Conservation (phyloP, 1,284 basidiomycete genomes). For the Cutaneotrichosporon mucoides region DNA sequence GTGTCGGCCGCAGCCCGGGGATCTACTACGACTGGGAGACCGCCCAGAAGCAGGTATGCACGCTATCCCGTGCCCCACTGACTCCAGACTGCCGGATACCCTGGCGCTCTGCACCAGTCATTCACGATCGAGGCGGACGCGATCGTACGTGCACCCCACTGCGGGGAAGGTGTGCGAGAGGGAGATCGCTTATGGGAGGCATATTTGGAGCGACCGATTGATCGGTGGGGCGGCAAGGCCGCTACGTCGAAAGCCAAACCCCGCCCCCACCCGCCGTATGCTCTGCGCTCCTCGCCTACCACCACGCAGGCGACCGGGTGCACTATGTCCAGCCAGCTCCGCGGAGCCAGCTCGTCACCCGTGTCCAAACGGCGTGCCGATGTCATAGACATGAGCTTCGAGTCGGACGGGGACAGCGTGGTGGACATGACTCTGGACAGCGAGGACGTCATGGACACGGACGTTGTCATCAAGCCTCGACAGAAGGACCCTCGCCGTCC, state of each 20-base stretch:
- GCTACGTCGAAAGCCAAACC: too few relatives aligned
- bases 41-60: background rate
- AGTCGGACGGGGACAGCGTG: background rate
- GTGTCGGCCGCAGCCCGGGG: conserved; percentile 2
- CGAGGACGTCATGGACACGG: too few relatives aligned
- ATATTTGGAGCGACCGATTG: too few relatives aligned
- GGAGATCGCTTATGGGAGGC: too few relatives aligned
- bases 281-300: too few relatives aligned
- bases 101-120: background rate
- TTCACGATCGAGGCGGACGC: background rate
- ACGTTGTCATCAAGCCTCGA: too few relatives aligned
- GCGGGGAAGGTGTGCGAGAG: too few relatives aligned
- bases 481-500: too few relatives aligned
- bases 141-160: background rate
- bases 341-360: background rate
- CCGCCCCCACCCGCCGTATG: too few relatives aligned
- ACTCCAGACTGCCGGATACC: conserved; percentile 8
- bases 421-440: background rate
- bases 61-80: background rate
- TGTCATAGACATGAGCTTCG: background rate
- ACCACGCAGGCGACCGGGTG: too few relatives aligned
- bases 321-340: too few relatives aligned
- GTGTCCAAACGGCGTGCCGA: background rate
- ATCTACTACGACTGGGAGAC: conserved; percentile 3
- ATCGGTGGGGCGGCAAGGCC: too few relatives aligned